These are phyloP conservation scores for Penicillium silybi DNA, from an alignment of 495 filamentous ascomycete genomes.

Conservation along the genomic window DNA sequence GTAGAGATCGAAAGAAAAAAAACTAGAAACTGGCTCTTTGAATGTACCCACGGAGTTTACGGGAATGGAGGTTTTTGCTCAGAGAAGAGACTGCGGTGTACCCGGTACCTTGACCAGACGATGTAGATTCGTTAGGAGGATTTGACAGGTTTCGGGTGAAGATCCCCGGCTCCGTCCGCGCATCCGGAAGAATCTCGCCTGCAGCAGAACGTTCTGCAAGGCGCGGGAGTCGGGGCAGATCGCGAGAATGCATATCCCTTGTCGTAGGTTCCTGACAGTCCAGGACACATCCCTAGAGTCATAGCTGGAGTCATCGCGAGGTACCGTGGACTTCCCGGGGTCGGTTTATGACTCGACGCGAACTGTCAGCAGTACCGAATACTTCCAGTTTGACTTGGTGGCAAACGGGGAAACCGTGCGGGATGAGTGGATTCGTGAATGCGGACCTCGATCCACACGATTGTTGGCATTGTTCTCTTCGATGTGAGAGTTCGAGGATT, in stretches of 20 bases:
- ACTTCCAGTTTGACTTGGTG: background rate
- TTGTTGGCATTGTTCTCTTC: background rate
- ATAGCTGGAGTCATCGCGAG: background rate
- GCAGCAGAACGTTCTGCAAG: slow-evolving; percentile 9
- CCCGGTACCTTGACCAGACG: background rate
- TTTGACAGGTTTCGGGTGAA: slow-evolving; percentile 8
- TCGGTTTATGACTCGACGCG: background rate
- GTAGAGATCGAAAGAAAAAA: background rate
- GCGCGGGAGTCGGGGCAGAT: slow-evolving; percentile 19
- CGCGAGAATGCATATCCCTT: slow-evolving; percentile 19
- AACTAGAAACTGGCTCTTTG: background rate
- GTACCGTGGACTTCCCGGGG: background rate
- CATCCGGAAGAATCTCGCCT: slow-evolving; percentile 7
- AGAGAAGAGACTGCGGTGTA: background rate
- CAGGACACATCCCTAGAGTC: background rate
- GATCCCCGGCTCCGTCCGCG: slow-evolving; percentile 16
- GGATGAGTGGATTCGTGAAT: background rate
- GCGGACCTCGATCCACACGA: background rate
- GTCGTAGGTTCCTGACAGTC: background rate
- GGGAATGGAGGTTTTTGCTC: background rate
- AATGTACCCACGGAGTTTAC: background rate
- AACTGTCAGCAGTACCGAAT: background rate
- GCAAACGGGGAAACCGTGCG: background rate
- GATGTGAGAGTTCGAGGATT: background rate
- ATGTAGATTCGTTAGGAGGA: background rate